Evolutionary conservation across 441 rosid genomes (phyloP).

Genomic region (Jatropha podagrica): DNA sequence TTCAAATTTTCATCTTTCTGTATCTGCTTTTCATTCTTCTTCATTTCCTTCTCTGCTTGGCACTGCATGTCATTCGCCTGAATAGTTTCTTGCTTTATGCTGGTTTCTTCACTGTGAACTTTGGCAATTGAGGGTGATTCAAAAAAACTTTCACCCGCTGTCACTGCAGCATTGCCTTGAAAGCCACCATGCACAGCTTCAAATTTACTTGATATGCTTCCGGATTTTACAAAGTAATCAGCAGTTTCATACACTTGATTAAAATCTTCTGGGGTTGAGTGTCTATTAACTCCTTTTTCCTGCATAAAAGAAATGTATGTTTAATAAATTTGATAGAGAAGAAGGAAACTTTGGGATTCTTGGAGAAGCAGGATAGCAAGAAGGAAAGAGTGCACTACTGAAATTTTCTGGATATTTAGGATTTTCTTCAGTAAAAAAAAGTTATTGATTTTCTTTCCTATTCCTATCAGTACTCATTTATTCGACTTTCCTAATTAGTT

Average conservation of each 20-base stretch:
- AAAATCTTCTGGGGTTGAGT: conserved; percentile 23
- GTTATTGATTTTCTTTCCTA: too few relatives aligned
- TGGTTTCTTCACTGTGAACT: conserved; percentile 31
- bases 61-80: conserved; percentile 22
- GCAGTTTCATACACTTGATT: conserved; percentile 31
- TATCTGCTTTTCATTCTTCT: conserved; percentile 28
- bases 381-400: too few relatives aligned
- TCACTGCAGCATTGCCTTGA: conserved; percentile 32
- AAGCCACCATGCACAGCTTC: conserved; percentile 22
- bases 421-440: too few relatives aligned
- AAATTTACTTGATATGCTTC: conserved; percentile 14
- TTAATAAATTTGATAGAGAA: background rate
- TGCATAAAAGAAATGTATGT: conserved; percentile 24
- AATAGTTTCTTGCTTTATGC: conserved; percentile 19
- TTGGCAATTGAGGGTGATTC: conserved; percentile 39
- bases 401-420: too few relatives aligned
- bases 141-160: conserved; percentile 38
- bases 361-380: too few relatives aligned
- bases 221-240: conserved; percentile 24
- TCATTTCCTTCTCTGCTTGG: conserved; percentile 26
- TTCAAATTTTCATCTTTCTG: conserved; percentile 22
- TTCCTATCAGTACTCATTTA: too few relatives aligned
- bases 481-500: too few relatives aligned
- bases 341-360: too few relatives aligned
- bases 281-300: conserved; percentile 33